Evolutionary conservation across 2,329 filamentous ascomycete genomes (phyloP).

Genomic region (Hypoxylon sp.): DNA sequence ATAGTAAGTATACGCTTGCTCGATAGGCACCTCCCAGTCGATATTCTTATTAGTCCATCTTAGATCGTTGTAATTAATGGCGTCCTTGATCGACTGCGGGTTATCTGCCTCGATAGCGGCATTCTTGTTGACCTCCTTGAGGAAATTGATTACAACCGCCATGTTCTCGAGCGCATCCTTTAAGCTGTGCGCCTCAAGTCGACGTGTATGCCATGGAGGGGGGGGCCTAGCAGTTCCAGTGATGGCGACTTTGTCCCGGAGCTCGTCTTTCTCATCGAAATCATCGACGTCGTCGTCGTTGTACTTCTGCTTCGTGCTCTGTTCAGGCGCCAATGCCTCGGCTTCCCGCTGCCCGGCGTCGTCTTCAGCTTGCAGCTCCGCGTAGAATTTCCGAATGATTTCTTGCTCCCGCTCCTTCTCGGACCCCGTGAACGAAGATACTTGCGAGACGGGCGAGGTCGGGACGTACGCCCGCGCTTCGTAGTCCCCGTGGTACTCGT

Average conservation of each 20-base stretch:
- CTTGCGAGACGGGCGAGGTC: neutral
- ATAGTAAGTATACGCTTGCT: neutral
- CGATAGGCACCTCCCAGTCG: slow-evolving; percentile 3
- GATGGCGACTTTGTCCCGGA: neutral
- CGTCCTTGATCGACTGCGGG: neutral
- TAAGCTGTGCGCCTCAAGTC: neutral
- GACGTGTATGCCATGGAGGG: too few relatives aligned
- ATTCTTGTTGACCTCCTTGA: neutral
- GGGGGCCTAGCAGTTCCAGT: too few relatives aligned
- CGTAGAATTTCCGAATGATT: too few relatives aligned
- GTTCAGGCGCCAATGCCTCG: too few relatives aligned
- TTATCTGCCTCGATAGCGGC: slow-evolving; percentile 11
- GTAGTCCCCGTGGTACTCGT: too few relatives aligned
- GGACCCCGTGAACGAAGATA: neutral
- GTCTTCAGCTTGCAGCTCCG: too few relatives aligned
- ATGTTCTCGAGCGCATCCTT: neutral
- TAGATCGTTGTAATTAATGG: neutral
- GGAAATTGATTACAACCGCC: slow-evolving; percentile 3
- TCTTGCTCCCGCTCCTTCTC: neutral
- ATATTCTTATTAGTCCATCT: neutral
- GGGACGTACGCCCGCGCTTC: neutral
- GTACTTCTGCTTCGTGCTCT: neutral
- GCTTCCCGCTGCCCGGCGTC: neutral
- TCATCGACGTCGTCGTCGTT: neutral
- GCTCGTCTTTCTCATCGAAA: neutral